These are phyloP conservation scores for Phytophthora brassicae DNA, from an alignment of 352 stramenopile species.

Conservation along the genomic window DNA sequence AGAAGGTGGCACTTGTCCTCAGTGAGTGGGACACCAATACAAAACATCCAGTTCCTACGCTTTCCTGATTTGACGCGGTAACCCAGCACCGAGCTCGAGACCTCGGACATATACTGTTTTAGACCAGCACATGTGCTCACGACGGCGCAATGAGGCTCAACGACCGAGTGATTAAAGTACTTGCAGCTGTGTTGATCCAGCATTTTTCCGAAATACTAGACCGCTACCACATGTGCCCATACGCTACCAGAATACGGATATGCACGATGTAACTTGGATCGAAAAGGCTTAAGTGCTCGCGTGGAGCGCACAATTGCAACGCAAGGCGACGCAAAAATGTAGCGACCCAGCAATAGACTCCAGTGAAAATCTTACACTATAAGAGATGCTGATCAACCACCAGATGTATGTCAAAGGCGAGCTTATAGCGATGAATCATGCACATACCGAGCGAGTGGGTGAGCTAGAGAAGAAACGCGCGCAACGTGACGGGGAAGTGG, in stretches of 20 bases:
- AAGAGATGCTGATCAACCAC: constrained; percentile 7
- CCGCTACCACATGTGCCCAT: constrained; percentile 9
- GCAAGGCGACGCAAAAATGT: not conserved
- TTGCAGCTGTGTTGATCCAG: not conserved
- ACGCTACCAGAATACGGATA: not conserved
- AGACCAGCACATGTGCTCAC: no score
- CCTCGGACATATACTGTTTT: no score
- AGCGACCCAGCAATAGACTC: not conserved
- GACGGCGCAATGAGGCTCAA: no score
- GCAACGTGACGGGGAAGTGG: no score
- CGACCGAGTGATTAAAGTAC: not conserved
- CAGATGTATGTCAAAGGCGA: constrained; percentile 7
- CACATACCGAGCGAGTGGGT: not conserved
- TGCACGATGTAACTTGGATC: not conserved
- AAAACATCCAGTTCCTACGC: no score
- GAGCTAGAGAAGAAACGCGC: no score
- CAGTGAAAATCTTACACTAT: not conserved
- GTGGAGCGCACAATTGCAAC: constrained; percentile 1
- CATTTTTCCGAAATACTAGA: constrained; percentile 1
- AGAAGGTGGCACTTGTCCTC: constrained; percentile 1
- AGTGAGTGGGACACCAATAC: constrained; percentile 10
- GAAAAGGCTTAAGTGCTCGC: constrained; percentile 3
- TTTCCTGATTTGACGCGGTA: no score
- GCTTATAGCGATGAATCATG: constrained; percentile 12
- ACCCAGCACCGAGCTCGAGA: no score